phyloP scores from a whole-genome alignment of 2,329 filamentous ascomycete genomes.

The Fusarium mexicanum region DNA sequence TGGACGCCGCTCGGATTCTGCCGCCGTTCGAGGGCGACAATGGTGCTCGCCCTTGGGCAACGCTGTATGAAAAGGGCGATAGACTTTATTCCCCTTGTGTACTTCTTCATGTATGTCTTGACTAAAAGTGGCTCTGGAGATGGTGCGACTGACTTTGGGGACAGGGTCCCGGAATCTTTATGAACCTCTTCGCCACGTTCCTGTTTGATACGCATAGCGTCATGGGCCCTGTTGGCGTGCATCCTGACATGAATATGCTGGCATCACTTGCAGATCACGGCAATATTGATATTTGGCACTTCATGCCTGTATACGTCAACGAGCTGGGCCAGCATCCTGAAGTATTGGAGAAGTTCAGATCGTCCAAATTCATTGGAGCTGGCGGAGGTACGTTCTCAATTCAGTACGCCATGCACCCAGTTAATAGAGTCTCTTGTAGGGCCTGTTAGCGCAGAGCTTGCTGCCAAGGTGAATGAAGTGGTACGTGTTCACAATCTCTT shows the following conservation, averaged over 20 bases:
- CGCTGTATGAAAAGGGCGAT: background rate
- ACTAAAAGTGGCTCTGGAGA: background rate
- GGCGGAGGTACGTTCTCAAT: background rate
- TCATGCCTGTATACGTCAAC: background rate
- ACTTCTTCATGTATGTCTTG: background rate
- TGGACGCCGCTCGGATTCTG: background rate
- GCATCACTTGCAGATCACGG: background rate
- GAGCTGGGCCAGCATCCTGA: background rate
- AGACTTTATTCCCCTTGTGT: background rate
- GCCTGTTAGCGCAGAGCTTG: background rate
- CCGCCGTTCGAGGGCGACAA: background rate
- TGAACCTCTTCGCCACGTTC: background rate
- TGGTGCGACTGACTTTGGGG: background rate
- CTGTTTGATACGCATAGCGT: background rate
- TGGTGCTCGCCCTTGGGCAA: background rate
- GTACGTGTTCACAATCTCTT: background rate
- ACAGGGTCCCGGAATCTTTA: background rate
- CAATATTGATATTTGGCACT: background rate
- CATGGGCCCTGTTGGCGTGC: background rate
- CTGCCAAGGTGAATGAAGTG: background rate
- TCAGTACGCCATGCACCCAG: accelerated
- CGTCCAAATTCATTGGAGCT: background rate
- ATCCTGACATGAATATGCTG: background rate
- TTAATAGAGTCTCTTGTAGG: background rate
- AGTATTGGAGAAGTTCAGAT: background rate